These are phyloP conservation scores for Psilocybe subaeruginosa DNA, from an alignment of 768 basidiomycete genomes.

Conservation along the genomic window DNA sequence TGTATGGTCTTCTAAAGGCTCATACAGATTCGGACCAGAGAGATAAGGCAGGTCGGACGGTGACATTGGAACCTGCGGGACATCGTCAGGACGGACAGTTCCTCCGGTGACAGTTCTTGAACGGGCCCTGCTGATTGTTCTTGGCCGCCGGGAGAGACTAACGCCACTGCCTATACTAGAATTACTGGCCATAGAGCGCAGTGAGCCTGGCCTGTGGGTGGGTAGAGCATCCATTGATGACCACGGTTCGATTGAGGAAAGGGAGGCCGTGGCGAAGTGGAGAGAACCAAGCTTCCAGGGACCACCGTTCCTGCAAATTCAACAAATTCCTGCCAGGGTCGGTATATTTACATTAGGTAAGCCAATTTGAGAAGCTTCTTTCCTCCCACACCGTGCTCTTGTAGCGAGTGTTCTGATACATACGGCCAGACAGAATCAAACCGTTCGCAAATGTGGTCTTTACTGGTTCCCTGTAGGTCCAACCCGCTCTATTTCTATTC, in stretches of 20 bases:
- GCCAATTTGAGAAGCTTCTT: neutral
- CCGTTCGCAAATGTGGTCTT: slow-evolving; percentile 19
- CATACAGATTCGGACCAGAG: slow-evolving; percentile 25
- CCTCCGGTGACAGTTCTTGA: slow-evolving; percentile 51
- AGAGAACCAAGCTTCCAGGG: slow-evolving; percentile 13
- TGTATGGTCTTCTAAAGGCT: slow-evolving; percentile 22
- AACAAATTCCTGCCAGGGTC: slow-evolving; percentile 13
- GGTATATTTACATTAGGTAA: slow-evolving; percentile 15
- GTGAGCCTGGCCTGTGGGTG: slow-evolving; percentile 36
- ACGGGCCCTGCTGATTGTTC: slow-evolving; percentile 47
- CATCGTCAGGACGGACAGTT: slow-evolving; percentile 25
- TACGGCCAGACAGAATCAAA: slow-evolving; percentile 12
- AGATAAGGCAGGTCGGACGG: slow-evolving; percentile 38
- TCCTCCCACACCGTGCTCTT: neutral
- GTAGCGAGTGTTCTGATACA: neutral
- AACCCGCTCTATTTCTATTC: neutral
- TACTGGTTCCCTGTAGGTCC: slow-evolving; percentile 26
- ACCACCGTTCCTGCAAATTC: slow-evolving; percentile 16
- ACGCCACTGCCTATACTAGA: slow-evolving; percentile 51
- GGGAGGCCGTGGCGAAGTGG: slow-evolving; percentile 5
- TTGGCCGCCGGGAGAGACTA: slow-evolving; percentile 56
- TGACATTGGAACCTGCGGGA: slow-evolving; percentile 22
- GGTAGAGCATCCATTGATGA: slow-evolving; percentile 19
- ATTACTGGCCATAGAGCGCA: slow-evolving; percentile 53
- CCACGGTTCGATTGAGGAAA: slow-evolving; percentile 10